phyloP scores from a whole-genome alignment of 495 filamentous ascomycete genomes.

The Chaetomidium leptoderma region DNA sequence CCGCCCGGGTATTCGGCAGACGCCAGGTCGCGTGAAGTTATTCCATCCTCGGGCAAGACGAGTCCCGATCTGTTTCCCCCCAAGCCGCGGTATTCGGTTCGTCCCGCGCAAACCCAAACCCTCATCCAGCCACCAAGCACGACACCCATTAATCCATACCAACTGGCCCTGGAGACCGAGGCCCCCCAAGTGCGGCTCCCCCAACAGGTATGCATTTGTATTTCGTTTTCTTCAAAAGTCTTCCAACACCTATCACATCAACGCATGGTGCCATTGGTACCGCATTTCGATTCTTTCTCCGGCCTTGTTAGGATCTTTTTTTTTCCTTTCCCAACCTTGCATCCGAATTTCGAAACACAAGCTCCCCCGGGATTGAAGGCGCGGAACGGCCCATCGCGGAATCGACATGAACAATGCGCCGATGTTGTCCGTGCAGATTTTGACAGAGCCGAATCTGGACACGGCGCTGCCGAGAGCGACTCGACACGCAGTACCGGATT shows the following conservation, averaged over 20 bases:
- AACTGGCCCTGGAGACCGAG: neutral
- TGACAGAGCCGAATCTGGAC: slow-evolving; percentile 16
- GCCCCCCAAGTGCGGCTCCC: neutral
- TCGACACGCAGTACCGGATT: neutral
- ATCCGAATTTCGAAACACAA: neutral
- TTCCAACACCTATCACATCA: neutral
- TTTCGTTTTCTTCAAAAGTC: neutral
- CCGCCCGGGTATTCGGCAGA: slow-evolving; percentile 4
- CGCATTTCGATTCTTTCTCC: neutral
- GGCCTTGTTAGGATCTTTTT: neutral
- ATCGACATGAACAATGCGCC: slow-evolving; percentile 13
- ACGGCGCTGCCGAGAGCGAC: slow-evolving; percentile 13
- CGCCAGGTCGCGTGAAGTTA: slow-evolving; percentile 19
- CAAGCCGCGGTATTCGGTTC: too few relatives aligned
- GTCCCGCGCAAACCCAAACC: neutral
- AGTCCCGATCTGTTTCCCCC: neutral
- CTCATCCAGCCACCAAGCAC: neutral
- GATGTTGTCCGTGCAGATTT: slow-evolving; percentile 15
- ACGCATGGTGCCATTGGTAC: neutral
- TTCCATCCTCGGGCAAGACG: slow-evolving; percentile 6
- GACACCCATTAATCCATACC: neutral
- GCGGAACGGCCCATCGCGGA: slow-evolving; percentile 2
- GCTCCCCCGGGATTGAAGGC: neutral
- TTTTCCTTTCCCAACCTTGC: too few relatives aligned
- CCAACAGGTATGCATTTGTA: neutral